Conservation (phyloP, 495 filamentous ascomycete genomes). For the Podospora pseudocomata region DNA sequence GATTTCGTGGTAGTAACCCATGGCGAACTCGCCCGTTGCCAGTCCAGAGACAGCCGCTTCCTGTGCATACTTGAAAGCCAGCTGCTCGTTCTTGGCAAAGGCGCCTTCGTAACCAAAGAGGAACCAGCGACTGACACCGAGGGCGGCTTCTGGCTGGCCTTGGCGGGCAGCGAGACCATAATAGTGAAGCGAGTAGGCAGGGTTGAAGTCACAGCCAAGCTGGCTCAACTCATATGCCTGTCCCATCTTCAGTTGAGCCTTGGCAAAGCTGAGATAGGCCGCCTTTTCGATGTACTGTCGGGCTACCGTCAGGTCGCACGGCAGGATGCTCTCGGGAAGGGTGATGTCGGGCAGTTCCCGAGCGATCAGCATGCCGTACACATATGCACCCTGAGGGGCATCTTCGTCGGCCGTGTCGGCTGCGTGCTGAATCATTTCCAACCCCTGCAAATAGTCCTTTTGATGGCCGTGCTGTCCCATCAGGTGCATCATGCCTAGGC, state of each 20-base stretch:
- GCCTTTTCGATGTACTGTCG: conserved; percentile 92
- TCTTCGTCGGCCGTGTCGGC: conserved; percentile 93
- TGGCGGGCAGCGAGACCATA: conserved; percentile 90
- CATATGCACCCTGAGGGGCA: conserved; percentile 93
- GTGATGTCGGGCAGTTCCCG: conserved; percentile 83
- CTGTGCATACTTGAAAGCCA: conserved; percentile 87
- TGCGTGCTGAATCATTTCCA: conserved; percentile 76
- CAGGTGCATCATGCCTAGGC: conserved; percentile 95
- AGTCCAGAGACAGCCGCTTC: conserved; percentile 76
- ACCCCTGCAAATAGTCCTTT: conserved; percentile 72
- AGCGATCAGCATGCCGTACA: conserved; percentile 92
- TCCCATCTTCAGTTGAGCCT: conserved; percentile 97
- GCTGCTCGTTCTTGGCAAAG: conserved; percentile 90
- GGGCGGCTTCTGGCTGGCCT: conserved; percentile 82
- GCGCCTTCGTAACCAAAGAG: conserved; percentile 87
- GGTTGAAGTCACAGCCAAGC: conserved; percentile 92
- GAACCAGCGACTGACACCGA: conserved; percentile 99
- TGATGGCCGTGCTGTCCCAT: conserved; percentile 86
- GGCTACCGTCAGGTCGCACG: conserved; percentile 69
- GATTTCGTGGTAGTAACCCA: conserved; percentile 97
- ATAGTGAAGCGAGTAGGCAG: conserved; percentile 87
- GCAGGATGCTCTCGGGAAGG: conserved; percentile 66
- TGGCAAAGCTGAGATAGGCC: conserved; percentile 92
- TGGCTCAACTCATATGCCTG: conserved; percentile 92
- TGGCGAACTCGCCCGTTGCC: conserved; percentile 89